phyloP scores from a whole-genome alignment of 305 asterid genomes.

The Salvia sclarea region DNA sequence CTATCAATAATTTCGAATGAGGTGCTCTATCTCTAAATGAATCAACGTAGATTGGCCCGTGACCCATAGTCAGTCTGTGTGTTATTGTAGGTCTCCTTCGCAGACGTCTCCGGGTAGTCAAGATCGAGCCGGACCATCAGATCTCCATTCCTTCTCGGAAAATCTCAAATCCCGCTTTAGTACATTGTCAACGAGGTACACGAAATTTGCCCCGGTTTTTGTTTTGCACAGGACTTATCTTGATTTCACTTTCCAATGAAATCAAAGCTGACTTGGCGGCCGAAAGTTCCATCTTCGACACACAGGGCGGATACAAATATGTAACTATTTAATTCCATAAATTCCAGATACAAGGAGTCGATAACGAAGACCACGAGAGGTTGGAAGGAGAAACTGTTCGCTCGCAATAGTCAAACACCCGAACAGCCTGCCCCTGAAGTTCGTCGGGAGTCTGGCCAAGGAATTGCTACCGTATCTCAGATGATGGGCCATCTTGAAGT shows the following conservation, averaged over 20 bases:
- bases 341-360: constrained; percentile 78
- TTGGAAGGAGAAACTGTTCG: constrained; percentile 87
- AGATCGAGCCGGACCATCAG: constrained; percentile 85
- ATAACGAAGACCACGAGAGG: constrained; percentile 84
- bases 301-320: too few relatives aligned
- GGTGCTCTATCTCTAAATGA: neutral
- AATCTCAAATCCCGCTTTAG: constrained; percentile 68
- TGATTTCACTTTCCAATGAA: too few relatives aligned
- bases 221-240: too few relatives aligned
- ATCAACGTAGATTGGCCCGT: neutral
- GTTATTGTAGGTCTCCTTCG: constrained; percentile 52
- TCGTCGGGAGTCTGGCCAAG: constrained; percentile 44
- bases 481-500: constrained; percentile 67
- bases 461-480: constrained; percentile 43
- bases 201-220: too few relatives aligned
- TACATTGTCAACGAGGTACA: constrained; percentile 81
- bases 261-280: too few relatives aligned
- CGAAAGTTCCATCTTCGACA: too few relatives aligned
- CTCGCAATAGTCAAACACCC: constrained; percentile 56
- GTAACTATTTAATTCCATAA: neutral
- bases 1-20: neutral
- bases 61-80: constrained; percentile 3
- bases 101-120: constrained; percentile 61
- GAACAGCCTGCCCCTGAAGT: constrained; percentile 44
- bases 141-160: constrained; percentile 74